Percentiles rank a stretch among this genome's conserved stretches.
Evolutionary conservation across 148 eudicot genomes (phyloP).

Genomic region (Tetragonia tetragonoides): DNA sequence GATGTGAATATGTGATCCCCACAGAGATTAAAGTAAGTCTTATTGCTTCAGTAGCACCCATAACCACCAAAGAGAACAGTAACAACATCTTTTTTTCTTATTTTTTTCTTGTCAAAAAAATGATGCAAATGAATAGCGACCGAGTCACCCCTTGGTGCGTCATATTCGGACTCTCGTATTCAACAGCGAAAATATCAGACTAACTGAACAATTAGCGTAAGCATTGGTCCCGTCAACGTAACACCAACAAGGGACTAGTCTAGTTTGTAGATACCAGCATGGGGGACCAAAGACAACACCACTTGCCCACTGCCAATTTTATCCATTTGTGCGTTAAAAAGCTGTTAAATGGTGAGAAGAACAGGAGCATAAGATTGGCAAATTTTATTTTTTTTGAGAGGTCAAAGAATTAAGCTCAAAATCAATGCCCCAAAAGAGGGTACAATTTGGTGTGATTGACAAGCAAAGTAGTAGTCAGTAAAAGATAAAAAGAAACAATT

Average conservation of each 20-base stretch:
- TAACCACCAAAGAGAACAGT: background rate
- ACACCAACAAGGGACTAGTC: too few species aligned
- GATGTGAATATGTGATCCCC: slow-evolving; percentile 8
- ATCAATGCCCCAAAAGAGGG: slow-evolving; percentile 1
- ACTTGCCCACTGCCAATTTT: background rate
- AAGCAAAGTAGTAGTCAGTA: background rate
- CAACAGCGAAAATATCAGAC: too few species aligned
- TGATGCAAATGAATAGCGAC: too few species aligned
- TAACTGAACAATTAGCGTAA: too few species aligned
- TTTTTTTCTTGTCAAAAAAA: too few species aligned
- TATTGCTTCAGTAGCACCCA: background rate
- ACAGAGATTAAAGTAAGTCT: background rate
- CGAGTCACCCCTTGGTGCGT: too few species aligned
- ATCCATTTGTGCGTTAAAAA: slow-evolving; percentile 1
- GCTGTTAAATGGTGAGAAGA: slow-evolving; percentile 3
- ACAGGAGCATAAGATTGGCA: background rate
- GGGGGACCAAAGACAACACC: background rate
- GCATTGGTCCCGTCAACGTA: too few species aligned
- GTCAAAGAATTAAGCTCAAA: background rate
- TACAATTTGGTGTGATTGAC: background rate
- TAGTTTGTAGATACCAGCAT: too few species aligned
- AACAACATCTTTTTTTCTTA: too few species aligned
- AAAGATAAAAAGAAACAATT: background rate
- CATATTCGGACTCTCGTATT: too few species aligned
- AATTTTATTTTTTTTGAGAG: background rate